Evolutionary conservation across 2,329 filamentous ascomycete genomes (phyloP).

Genomic region (Fusarium longipes): DNA sequence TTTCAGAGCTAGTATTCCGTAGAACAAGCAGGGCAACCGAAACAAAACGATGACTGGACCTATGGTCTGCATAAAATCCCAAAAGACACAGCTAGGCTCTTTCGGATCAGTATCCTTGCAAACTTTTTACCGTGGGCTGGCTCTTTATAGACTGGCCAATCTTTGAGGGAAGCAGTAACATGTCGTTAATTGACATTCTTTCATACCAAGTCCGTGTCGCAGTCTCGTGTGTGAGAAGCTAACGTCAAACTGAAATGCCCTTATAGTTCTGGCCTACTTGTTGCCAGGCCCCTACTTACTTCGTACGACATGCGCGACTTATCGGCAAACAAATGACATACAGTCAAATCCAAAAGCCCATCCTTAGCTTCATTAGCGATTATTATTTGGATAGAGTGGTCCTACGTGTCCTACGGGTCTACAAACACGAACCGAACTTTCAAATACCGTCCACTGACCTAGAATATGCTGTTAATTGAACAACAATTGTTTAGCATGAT

Average conservation of each 20-base stretch:
- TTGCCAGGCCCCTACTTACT: not conserved
- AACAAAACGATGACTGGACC: not conserved
- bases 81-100: not conserved
- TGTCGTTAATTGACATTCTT: rapidly evolving
- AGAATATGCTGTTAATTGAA: not conserved
- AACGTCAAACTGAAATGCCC: not conserved
- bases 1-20: conserved; percentile 3
- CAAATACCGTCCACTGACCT: not conserved
- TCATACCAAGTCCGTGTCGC: not conserved
- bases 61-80: conserved; percentile 1
- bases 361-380: not conserved
- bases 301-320: not conserved
- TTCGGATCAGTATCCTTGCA: not conserved
- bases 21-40: not conserved
- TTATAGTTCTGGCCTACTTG: not conserved
- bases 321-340: not conserved
- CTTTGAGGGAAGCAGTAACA: not conserved
- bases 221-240: not conserved
- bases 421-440: not conserved
- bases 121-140: not conserved
- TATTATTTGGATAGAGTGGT: not conserved
- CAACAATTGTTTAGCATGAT: too few relatives aligned
- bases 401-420: not conserved
- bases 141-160: not conserved
- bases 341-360: too few relatives aligned